Evolutionary conservation across 192 early-diverging fungal species (phyloP), one percentile per base, ranked within the genome.

Genomic region (Podila epicladia): DNA sequence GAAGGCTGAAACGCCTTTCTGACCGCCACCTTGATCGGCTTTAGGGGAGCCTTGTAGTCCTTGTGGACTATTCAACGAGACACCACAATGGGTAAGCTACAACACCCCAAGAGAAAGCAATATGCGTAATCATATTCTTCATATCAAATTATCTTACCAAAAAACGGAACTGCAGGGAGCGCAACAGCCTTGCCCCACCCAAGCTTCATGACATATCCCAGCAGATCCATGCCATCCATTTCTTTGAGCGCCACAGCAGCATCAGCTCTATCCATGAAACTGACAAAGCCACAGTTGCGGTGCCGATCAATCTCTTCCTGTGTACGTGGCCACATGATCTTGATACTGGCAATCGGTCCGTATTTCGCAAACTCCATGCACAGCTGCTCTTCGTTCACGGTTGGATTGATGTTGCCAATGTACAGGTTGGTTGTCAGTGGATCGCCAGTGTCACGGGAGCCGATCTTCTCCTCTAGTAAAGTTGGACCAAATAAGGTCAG

Each of bases 261-360:
- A 74, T 87, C 86, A 13, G 62, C 71, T 22, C 97, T 87, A 20
- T 89, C 85, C 94, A 96, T 96, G 77, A 95, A 98, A 66, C 94
- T 93, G 17, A 98, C 93, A 86, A 98, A 98, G 22, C 93, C 95
- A 64, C 88, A 93, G 70, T 95, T 96, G 12, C 90, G 83, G 55
- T 90, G 88, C 13, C 96, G 89, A 24, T 92, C 92, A 41, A 89
- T 88, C 79, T 95, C 94, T 58, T 95, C 95, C n/a, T 80, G 85
- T 0, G 93, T 93, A 17, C 97, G 92, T 4, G 96, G 95, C 95
- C 96, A 96, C 97, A 98, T 95, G 55, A 98, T 93, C 73, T 98
- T 98, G 60, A 97, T 93, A 64, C 93, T 94, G 11, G 89, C 96
- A 69, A 98, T 95, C 1, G 96, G 91, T 0, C 97, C 97, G 68